Evolutionary conservation across 768 basidiomycete genomes (phyloP).

Genomic region (Scleroderma citrinum): DNA sequence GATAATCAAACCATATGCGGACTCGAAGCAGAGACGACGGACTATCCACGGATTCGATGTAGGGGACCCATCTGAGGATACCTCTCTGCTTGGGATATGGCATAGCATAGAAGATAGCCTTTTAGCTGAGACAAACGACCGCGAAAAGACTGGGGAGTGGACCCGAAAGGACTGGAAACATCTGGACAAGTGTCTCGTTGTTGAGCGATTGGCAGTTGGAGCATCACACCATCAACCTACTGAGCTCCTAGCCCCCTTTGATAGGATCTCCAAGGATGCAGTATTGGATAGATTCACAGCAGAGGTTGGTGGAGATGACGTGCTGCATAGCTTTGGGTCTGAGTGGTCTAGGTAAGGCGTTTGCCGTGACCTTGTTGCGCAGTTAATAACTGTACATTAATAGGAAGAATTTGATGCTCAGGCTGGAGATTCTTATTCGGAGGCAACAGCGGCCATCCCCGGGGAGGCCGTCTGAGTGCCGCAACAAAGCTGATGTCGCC

Average conservation of each 20-base stretch:
- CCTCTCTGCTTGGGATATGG: conserved; percentile 23
- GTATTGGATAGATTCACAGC: conserved; percentile 58
- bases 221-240: conserved; percentile 20
- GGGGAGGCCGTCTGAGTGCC: neutral
- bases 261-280: conserved; percentile 44
- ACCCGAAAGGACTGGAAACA: conserved; percentile 74
- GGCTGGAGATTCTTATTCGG: conserved; percentile 27
- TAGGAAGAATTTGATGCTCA: conserved; percentile 20
- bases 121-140: conserved; percentile 22
- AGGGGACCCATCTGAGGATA: conserved; percentile 30
- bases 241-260: conserved; percentile 44
- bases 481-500: neutral
- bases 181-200: conserved; percentile 74
- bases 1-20: conserved; percentile 20
- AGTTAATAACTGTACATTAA: neutral
- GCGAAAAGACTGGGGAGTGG: conserved; percentile 41
- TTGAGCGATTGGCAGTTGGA: conserved; percentile 53
- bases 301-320: conserved; percentile 41
- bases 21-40: conserved; percentile 9
- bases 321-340: conserved; percentile 36
- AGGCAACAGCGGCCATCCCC: conserved; percentile 16
- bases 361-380: neutral
- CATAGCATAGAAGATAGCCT: conserved; percentile 25
- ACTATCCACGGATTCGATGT: conserved; percentile 7
- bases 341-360: conserved; percentile 52